phyloP scores from a whole-genome alignment of 768 basidiomycete genomes.

The Amyloporia xantha region DNA sequence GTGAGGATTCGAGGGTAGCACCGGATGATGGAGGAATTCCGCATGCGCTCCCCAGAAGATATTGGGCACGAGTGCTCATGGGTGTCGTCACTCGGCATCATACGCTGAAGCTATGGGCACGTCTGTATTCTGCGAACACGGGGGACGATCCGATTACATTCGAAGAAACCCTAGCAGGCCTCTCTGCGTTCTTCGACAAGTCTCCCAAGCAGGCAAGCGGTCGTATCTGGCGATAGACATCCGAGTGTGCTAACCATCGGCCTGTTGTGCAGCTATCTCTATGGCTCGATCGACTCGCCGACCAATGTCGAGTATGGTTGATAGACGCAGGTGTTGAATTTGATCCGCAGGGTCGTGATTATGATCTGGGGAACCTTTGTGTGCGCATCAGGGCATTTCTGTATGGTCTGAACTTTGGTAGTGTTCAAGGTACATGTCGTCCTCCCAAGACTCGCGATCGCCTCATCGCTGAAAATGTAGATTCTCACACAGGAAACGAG shows the following conservation, averaged over 20 bases:
- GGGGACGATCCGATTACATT: constrained; percentile 22
- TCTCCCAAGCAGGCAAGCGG: constrained; percentile 35
- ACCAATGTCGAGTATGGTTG: constrained; percentile 35
- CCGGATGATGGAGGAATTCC: constrained; percentile 6
- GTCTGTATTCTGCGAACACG: constrained; percentile 1
- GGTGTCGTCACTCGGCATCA: constrained; percentile 36
- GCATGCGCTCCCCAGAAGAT: constrained; percentile 36
- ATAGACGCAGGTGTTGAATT: constrained; percentile 20
- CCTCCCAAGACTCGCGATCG: too few species aligned
- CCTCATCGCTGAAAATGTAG: too few species aligned
- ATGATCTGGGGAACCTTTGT: constrained; percentile 31
- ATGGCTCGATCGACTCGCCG: constrained; percentile 34
- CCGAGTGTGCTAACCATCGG: constrained; percentile 3
- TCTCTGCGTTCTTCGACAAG: constrained; percentile 48
- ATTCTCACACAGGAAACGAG: constrained; percentile 27
- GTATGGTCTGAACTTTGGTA: constrained; percentile 38
- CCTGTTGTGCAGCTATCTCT: constrained; percentile 31
- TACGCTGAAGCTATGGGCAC: constrained; percentile 35
- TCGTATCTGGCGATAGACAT: not conserved
- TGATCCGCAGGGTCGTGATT: constrained; percentile 25
- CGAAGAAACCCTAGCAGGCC: constrained; percentile 39
- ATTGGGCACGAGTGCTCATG: constrained; percentile 44
- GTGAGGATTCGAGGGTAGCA: too few species aligned
- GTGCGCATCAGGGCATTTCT: constrained; percentile 45
- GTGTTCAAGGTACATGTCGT: constrained; percentile 40